Percentiles rank a stretch among this genome's conserved stretches.
phyloP scores from a whole-genome alignment of 768 basidiomycete species.

The Suillus hirtellus region DNA sequence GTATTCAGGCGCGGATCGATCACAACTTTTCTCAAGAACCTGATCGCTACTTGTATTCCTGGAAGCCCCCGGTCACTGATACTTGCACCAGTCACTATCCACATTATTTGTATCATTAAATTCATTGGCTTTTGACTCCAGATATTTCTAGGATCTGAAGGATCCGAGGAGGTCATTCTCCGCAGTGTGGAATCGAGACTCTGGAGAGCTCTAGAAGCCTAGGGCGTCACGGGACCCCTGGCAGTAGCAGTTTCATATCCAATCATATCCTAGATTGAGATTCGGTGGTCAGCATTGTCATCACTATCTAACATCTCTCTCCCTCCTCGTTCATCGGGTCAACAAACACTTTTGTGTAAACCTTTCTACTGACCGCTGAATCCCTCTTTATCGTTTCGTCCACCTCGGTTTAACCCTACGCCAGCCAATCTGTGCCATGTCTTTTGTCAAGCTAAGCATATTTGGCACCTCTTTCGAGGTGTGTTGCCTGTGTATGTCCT shows the following conservation, averaged over 20 bases:
- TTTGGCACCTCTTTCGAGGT: conserved; percentile 99
- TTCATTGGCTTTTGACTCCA: not conserved
- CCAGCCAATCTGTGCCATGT: conserved; percentile 48
- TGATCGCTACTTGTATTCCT: not conserved
- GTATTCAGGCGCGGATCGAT: not conserved
- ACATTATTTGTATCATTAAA: not conserved
- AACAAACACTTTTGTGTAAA: conserved; percentile 1
- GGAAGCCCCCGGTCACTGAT: conserved; percentile 5
- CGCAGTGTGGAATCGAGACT: not conserved
- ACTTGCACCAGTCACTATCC: not conserved
- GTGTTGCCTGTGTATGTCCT: conserved; percentile 18
- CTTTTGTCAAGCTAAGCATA: conserved; percentile 97
- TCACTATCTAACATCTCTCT: conserved; percentile 18
- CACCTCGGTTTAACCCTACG: conserved; percentile 5
- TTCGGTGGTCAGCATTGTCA: conserved; percentile 3
- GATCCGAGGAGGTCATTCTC: not conserved
- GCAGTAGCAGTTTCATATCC: conserved; percentile 2
- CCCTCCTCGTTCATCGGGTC: conserved; percentile 19
- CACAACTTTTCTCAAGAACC: not conserved
- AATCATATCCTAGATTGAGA: conserved; percentile 1
- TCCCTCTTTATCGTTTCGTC: not conserved
- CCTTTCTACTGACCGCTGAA: not conserved
- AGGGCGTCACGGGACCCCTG: conserved; percentile 5
- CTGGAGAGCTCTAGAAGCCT: not conserved
- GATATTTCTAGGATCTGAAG: not conserved